Evolutionary conservation across 139 green algal genomes (phyloP), one percentile per base, ranked within the genome.

Genomic region (Prasinococcaceae sp.): DNA sequence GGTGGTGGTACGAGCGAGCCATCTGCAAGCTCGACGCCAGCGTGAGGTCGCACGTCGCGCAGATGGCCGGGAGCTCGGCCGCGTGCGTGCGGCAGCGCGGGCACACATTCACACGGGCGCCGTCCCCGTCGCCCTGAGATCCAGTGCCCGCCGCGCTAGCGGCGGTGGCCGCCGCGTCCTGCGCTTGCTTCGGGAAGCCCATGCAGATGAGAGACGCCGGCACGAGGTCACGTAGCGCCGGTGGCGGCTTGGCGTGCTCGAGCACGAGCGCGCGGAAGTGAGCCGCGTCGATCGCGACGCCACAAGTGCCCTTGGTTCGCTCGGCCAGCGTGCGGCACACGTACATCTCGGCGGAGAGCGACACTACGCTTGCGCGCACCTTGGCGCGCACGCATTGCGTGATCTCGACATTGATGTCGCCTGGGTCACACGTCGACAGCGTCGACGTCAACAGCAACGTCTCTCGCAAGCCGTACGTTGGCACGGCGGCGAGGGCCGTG

Each of bases 1-100:
- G 72, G 71, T 98, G 90, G 65, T 98, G 90, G 69, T 98, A 98
- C 37, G 83, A 94, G 20, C 90, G 70, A 1, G 90, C 90, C 12
- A 98, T 61, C 67, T 98, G 89, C 1, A 90, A 78, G 0, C 84
- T 90, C 0, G 85, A 92, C 6, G 97, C 83, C n/a, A 98, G 76
- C 12, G 86, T 93, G 33, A 98, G 70, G 3, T 67, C 72, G 58
- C 89, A 98, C 24, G 92, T 77, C 47, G 87, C 83, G 69, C 90
- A 98, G 27, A 77, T 54, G 29, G 61, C 71, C 3, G 88, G 88
- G 49, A 97, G 75, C 55, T 93, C 84, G 0, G 36, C 51, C 33
- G 62, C 49, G 6, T 49, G 47, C 3, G 8, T n/a, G n/a, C n/a
- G n/a, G n/a, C 8, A 17, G 32, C 32, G 8, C 8, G 8, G 32